phyloP scores from a whole-genome alignment of 768 basidiomycete species.

The Rhodotorula diobovata region DNA sequence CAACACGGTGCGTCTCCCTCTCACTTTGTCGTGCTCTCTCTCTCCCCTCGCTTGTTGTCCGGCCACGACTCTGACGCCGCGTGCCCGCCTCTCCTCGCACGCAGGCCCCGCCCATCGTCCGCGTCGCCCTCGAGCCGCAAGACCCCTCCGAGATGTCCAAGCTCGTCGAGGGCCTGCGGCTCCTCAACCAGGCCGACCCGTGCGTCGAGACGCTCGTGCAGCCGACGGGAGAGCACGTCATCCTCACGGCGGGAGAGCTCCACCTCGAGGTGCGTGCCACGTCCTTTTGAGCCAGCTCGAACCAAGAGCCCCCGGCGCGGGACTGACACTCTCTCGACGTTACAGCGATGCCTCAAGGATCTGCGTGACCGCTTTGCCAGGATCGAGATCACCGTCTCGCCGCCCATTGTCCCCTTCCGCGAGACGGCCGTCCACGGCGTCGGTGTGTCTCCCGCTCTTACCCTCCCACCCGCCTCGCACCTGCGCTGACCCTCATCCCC shows the following conservation, averaged over 20 bases:
- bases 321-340: neutral
- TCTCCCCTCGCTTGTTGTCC: too few species aligned
- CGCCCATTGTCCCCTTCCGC: constrained; percentile 95
- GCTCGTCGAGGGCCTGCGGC: constrained; percentile 74
- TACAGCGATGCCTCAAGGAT: constrained; percentile 88
- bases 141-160: constrained; percentile 75
- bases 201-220: constrained; percentile 97
- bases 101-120: constrained; percentile 82
- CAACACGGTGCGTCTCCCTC: constrained; percentile 55
- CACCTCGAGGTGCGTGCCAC: constrained; percentile 72
- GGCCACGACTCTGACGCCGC: too few species aligned
- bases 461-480: constrained; percentile 47
- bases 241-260: constrained; percentile 88
- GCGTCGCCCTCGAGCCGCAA: constrained; percentile 85
- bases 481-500: neutral
- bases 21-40: neutral
- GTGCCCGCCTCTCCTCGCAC: neutral
- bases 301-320: neutral
- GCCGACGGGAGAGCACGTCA: constrained; percentile 94
- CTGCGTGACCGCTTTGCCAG: constrained; percentile 90
- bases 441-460: constrained; percentile 52
- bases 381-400: constrained; percentile 85
- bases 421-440: constrained; percentile 67
- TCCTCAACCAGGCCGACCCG: constrained; percentile 90
- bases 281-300: neutral